phyloP scores from a whole-genome alignment of 2,329 filamentous ascomycete species.

The Fusarium tjaetaba region DNA sequence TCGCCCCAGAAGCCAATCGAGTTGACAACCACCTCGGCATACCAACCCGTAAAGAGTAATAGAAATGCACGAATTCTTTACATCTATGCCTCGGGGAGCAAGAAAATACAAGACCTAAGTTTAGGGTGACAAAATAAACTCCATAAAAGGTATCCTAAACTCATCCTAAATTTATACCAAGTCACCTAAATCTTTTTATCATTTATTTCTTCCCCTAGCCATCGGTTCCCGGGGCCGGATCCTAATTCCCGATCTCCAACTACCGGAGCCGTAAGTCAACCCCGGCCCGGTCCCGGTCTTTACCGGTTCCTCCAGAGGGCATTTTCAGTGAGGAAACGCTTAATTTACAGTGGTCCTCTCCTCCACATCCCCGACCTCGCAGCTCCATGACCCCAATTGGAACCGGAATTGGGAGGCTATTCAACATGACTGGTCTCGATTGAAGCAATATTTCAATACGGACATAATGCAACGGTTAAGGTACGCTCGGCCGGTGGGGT shows the following conservation, averaged over 20 bases:
- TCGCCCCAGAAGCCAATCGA: background rate
- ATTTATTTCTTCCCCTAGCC: background rate
- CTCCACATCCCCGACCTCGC: constrained; percentile 31
- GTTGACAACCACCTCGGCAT: background rate
- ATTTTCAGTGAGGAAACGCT: constrained; percentile 1
- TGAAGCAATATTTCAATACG: constrained; percentile 2
- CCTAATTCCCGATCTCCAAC: constrained; percentile 1
- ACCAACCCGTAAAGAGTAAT: constrained; percentile 22
- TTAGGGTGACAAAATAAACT: too few species aligned
- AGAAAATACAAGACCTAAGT: too few species aligned
- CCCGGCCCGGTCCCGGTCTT: constrained; percentile 32
- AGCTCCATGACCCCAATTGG: constrained; percentile 5
- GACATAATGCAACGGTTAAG: constrained; percentile 2
- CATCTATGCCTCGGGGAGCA: background rate
- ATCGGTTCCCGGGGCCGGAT: constrained; percentile 40
- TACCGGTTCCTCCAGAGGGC: constrained; percentile 34
- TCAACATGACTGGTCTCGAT: constrained; percentile 4
- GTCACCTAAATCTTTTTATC: too few species aligned
- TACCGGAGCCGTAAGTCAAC: constrained; percentile 3
- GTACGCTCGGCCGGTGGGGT: constrained; percentile 29
- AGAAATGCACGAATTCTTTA: background rate
- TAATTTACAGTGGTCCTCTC: background rate
- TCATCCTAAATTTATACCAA: too few species aligned
- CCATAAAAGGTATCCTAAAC: too few species aligned
- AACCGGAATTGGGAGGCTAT: constrained; percentile 4